Base-by-base conservation (phyloP, 2,329 filamentous ascomycete genomes). In the Calonectria ilicicola region DNA sequence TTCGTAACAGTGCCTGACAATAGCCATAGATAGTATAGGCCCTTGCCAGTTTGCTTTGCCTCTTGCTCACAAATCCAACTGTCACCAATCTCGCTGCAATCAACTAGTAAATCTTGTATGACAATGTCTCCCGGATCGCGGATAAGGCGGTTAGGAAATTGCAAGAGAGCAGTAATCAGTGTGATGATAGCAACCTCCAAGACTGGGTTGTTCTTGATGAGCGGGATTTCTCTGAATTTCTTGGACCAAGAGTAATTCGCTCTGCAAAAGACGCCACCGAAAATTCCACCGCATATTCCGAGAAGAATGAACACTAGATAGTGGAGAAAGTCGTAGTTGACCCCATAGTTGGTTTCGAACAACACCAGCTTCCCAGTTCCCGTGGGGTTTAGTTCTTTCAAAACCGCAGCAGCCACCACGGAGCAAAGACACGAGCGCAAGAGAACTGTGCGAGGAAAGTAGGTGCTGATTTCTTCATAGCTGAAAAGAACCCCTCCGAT, bases 381-480 rank as follows among this genome's bases (percentile, higher is more conserved):
- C 0, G 74, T 40, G 2, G 74, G 73, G 1, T 76, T 75, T 2
- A 76, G 56, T 15, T 67, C 47, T 4, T 76, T 76, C 12, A 76
- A 69, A 5, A 75, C 69, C 0, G 73, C 73, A 0, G 74, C 74
- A 1, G 74, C 74, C 0, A 76, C 71, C 1, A 76, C 53, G 0
- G 74, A 76, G 14, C 73, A 76, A 5, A 76, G 68, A 10, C 73
- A 75, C 1, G 69, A 72, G 5, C 69, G 15, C 73, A 73, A 75
- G 1, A 76, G 74, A 0, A 75, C 72, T 0, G 67, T 40, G 1
- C 73, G 71, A 0, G 74, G 74, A 17, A 76, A 76, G 14, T 75
- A 75, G 2, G 74, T 76, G 67, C 74, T 76, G 21, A 75, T 76
- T 14, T 76, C 74, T 21, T 76, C 74, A 3, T 72, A 76, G 42